These are phyloP conservation scores for Metschnikowia reukaufii DNA, from an alignment of 805 yeast genomes.

Conservation along the genomic window DNA sequence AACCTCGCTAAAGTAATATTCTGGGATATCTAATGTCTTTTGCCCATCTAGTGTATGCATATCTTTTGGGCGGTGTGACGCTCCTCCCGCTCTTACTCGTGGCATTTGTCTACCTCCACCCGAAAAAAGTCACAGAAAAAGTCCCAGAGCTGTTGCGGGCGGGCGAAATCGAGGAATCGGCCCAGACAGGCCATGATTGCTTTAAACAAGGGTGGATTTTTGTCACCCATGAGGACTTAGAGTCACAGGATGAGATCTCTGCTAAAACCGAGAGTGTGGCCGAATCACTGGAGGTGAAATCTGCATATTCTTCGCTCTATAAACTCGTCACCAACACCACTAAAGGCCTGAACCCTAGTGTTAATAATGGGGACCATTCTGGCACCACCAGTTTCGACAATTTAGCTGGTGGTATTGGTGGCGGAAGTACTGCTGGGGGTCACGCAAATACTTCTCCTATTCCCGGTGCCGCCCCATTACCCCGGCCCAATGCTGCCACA, in stretches of 20 bases:
- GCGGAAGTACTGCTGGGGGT: neutral
- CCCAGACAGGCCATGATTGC: conserved; percentile 62
- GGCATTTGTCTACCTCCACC: conserved; percentile 39
- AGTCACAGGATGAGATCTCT: conserved; percentile 47
- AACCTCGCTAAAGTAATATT: neutral
- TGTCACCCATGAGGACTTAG: conserved; percentile 72
- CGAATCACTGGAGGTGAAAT: conserved; percentile 43
- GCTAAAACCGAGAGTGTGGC: conserved; percentile 44
- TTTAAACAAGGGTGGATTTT: conserved; percentile 75
- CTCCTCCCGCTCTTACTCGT: conserved; percentile 61
- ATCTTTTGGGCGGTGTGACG: conserved; percentile 79
- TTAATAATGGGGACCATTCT: neutral
- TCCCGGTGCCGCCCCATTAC: conserved; percentile 6
- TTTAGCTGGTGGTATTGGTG: no score
- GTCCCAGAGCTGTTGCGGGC: conserved; percentile 43
- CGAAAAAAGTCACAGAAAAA: conserved; percentile 27
- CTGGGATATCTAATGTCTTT: conserved; percentile 9
- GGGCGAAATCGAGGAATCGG: conserved; percentile 62
- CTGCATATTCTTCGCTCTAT: conserved; percentile 63
- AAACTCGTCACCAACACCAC: conserved; percentile 47
- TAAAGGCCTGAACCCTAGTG: conserved; percentile 1
- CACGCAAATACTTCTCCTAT: neutral
- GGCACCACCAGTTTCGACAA: neutral
- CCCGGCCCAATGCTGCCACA: conserved; percentile 19
- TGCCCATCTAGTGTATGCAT: conserved; percentile 41